Percentiles rank a stretch among this genome's conserved stretches.
phyloP scores from a whole-genome alignment of 148 eudicot species.

The Rhododendron mucronatum region DNA sequence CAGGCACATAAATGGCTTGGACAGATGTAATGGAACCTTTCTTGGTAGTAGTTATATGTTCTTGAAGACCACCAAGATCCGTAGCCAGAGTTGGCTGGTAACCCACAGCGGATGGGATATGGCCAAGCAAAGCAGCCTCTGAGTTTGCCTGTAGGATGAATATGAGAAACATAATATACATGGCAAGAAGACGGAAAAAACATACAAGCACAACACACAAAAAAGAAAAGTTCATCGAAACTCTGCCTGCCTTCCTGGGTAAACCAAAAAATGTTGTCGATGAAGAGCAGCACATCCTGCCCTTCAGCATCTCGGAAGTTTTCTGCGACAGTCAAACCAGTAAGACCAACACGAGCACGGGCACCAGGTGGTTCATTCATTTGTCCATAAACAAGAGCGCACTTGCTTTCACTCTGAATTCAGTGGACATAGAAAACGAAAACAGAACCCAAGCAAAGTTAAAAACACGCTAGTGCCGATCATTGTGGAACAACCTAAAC shows the following conservation, averaged over 20 bases:
- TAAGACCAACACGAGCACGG: conserved; percentile 97
- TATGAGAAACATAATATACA: neutral
- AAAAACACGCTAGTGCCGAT: neutral
- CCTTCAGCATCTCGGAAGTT: conserved; percentile 96
- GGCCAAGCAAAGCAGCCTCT: conserved; percentile 99
- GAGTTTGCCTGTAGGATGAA: conserved; percentile 65
- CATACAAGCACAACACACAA: neutral
- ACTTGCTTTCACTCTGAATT: conserved; percentile 60
- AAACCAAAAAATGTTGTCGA: conserved; percentile 95
- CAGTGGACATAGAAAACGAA: neutral
- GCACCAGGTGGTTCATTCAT: conserved; percentile 99
- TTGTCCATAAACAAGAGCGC: conserved; percentile 95
- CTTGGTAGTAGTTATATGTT: conserved; percentile 94
- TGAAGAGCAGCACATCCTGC: conserved; percentile 93
- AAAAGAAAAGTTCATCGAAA: neutral
- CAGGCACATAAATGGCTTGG: conserved; percentile 96
- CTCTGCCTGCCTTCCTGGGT: conserved; percentile 52
- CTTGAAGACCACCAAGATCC: conserved; percentile 98
- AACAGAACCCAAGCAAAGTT: neutral
- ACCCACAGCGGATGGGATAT: conserved; percentile 98
- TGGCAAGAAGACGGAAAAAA: neutral
- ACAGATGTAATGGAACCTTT: conserved; percentile 96
- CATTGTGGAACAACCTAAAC: neutral
- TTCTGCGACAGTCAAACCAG: conserved; percentile 89
- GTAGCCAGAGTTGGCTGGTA: conserved; percentile 98